A percentile compares a stretch with the other conserved stretches of the same genome.
Conservation (phyloP, 306 rosid species). For the Lotus japonicus region DNA sequence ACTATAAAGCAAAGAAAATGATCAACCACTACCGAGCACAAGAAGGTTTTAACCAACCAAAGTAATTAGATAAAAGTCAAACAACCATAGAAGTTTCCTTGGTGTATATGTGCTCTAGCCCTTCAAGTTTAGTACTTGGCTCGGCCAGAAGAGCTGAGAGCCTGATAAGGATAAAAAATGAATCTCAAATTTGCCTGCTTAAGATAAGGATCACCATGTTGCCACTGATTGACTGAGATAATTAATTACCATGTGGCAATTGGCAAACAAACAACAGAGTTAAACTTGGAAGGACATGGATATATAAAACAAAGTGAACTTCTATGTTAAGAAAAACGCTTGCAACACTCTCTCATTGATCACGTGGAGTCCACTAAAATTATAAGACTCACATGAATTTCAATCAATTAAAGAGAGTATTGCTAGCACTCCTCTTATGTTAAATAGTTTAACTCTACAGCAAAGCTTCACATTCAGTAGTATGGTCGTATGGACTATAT, state of each 20-base stretch:
- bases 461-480: neutral
- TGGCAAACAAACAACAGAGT: no score
- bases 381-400: no score
- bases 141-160: neutral
- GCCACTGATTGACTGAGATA: no score
- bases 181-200: neutral
- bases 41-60: neutral
- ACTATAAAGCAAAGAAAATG: constrained; percentile 5
- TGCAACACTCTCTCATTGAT: no score
- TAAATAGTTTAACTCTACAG: neutral
- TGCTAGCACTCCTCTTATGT: no score
- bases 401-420: no score
- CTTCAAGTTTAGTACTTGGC: constrained; percentile 1
- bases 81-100: no score
- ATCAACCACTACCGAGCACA: neutral
- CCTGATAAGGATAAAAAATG: neutral
- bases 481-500: neutral
- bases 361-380: no score
- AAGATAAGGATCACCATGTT: neutral
- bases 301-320: no score
- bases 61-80: neutral
- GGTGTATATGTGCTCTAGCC: neutral
- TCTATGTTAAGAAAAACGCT: no score
- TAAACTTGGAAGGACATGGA: no score
- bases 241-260: no score